Percentiles rank a stretch among this genome's conserved stretches.
Conservation (phyloP, 1,284 basidiomycete species). For the Puccinia polysora region DNA sequence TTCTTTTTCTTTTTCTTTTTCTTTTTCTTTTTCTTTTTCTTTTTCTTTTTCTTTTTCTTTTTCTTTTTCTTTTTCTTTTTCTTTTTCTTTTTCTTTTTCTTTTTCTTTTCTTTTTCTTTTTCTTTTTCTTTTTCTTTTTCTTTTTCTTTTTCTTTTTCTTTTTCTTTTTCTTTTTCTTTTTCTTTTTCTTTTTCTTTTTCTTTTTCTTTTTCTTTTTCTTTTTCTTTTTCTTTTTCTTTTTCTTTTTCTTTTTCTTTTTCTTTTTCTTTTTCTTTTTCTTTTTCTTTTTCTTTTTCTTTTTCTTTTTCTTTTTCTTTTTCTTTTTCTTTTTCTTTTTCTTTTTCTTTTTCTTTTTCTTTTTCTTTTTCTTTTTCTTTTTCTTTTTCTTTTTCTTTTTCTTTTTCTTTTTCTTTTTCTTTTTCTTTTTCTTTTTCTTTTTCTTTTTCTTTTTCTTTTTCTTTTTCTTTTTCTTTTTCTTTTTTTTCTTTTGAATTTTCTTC, state of each 20-base stretch:
- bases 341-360: background rate
- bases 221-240: background rate
- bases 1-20: too few species aligned
- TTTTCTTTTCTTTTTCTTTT: too few species aligned
- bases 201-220: background rate
- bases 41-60: too few species aligned
- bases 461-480: background rate
- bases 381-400: background rate
- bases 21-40: too few species aligned
- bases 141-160: too few species aligned
- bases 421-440: background rate
- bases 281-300: background rate
- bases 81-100: too few species aligned
- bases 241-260: background rate
- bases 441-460: background rate
- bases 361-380: background rate
- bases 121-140: too few species aligned
- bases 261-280: background rate
- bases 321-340: background rate
- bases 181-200: background rate
- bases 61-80: too few species aligned
- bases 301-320: background rate
- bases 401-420: background rate
- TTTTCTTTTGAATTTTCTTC: too few species aligned
- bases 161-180: too few species aligned